Percentiles rank a stretch among this genome's conserved stretches.
Conservation (phyloP, 2,329 filamentous ascomycete genomes). For the Daldinia eschscholtzii region DNA sequence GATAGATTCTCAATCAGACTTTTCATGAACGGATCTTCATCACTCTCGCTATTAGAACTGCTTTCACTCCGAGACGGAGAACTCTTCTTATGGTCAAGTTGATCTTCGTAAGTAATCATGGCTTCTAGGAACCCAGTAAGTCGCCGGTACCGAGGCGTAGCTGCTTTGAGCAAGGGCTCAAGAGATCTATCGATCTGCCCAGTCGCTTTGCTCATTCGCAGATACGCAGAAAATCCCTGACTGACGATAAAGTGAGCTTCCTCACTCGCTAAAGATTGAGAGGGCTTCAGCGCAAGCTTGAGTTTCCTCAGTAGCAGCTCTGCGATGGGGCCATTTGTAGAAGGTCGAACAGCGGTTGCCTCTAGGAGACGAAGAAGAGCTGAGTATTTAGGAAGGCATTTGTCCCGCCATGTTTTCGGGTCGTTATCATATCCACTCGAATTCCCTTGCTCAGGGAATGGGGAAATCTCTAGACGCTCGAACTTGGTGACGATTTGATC, state of each 20-base stretch:
- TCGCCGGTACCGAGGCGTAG: constrained; percentile 74
- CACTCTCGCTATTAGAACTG: constrained; percentile 62
- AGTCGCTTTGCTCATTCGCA: constrained; percentile 73
- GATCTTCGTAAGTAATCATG: constrained; percentile 67
- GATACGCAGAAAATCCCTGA: constrained; percentile 79
- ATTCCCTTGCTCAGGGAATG: constrained; percentile 73
- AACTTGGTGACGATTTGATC: constrained; percentile 79
- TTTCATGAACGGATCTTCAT: constrained; percentile 71
- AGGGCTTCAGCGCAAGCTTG: constrained; percentile 72
- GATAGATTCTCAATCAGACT: constrained; percentile 80
- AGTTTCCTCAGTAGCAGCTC: constrained; percentile 75
- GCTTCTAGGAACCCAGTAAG: constrained; percentile 75
- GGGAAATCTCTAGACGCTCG: constrained; percentile 71
- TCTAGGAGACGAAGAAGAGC: constrained; percentile 74
- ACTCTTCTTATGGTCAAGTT: constrained; percentile 46
- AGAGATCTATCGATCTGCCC: constrained; percentile 70
- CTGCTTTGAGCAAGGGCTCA: constrained; percentile 74
- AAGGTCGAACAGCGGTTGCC: constrained; percentile 72
- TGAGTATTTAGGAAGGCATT: constrained; percentile 75
- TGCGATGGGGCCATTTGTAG: constrained; percentile 74
- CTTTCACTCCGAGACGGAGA: constrained; percentile 50
- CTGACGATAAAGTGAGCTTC: constrained; percentile 80
- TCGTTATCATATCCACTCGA: constrained; percentile 67
- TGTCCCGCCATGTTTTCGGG: constrained; percentile 71
- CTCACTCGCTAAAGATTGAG: constrained; percentile 69